These are phyloP conservation scores for Nicotiana noctiflora DNA, from an alignment of 257 asterid species.

Conservation along the genomic window DNA sequence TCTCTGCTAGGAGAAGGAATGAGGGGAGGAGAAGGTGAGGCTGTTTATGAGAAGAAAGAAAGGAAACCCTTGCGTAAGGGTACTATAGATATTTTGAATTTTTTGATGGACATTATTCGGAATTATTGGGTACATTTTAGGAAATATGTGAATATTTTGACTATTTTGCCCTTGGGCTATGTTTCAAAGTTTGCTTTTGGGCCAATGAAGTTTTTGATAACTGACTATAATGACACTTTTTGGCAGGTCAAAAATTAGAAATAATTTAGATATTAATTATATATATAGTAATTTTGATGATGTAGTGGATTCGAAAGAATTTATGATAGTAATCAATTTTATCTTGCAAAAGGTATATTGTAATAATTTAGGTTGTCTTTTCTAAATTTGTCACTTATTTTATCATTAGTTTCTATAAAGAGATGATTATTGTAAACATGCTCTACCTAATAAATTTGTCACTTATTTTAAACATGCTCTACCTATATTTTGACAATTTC, in stretches of 20 bases:
- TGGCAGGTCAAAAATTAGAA: neutral
- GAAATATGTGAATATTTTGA: neutral
- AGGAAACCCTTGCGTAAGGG: conserved; percentile 13
- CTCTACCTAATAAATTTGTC: neutral
- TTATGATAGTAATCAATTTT: too few species aligned
- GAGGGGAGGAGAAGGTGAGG: neutral
- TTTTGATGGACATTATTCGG: neutral
- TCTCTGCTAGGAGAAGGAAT: conserved; percentile 34
- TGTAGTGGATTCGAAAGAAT: too few species aligned
- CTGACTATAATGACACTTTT: neutral
- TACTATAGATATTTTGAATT: neutral
- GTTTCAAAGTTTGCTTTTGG: neutral
- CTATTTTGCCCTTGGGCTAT: conserved; percentile 5
- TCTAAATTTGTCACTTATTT: neutral
- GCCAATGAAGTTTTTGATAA: neutral
- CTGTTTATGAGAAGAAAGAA: neutral
- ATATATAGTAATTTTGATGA: too few species aligned
- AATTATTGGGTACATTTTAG: neutral
- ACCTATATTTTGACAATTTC: too few species aligned
- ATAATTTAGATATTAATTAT: neutral
- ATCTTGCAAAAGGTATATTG: too few species aligned
- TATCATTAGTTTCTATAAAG: neutral
- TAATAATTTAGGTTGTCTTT: too few species aligned
- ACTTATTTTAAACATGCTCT: too few species aligned
- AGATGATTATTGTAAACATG: neutral